Evolutionary conservation across 495 filamentous ascomycete species (phyloP), one percentile per base, ranked within the genome.

Genomic region (Xylaria venustula): DNA sequence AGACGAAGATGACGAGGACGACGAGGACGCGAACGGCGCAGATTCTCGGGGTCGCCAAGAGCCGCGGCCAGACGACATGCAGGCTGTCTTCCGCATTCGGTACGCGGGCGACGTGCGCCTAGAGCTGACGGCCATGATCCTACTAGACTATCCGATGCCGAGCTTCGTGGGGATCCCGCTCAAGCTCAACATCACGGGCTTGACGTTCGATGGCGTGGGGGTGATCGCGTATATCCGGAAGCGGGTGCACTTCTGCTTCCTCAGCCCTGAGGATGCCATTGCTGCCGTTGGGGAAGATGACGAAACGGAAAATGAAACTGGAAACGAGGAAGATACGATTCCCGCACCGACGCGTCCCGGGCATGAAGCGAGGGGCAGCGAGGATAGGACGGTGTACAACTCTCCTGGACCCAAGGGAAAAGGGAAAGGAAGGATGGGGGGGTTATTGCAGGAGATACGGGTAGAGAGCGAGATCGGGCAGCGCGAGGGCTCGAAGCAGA

Each of bases 391-490:
- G 37, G n/a, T n/a, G n/a, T 30, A 25, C 3, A 3, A 15, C 36
- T 42, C 51, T 62, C 4, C 55, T 45, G 55, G 66, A 28, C 32
- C 60, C 28, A 23, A 67, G 61, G 51, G 76, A 63, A 41, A 48
- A 7, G 79, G 81, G 22, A 83, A 81, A 50, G 72, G n/a, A n/a
- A n/a, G n/a, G n/a, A n/a, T 88, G 44, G 91, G 90, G 9, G 88
- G 91, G 0, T 68, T 97, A 61, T 73, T 98, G 52, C 88, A 92
- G 75, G 91, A 98, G 73, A 96, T 98, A 62, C 85, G 88, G 57
- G 94, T 98, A 1, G 94, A 98, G 68, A 98, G 92, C 70, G 95
- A 97, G 77, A 98, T 98, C 69, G 94, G 94, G 2, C 84, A 93
- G 69, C 86, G 90, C 65, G 92, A 92, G 67, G 87, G 90, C 58